These are phyloP conservation scores for Fusarium guadeloupense DNA, from an alignment of 2,329 filamentous ascomycete species.

Conservation along the genomic window DNA sequence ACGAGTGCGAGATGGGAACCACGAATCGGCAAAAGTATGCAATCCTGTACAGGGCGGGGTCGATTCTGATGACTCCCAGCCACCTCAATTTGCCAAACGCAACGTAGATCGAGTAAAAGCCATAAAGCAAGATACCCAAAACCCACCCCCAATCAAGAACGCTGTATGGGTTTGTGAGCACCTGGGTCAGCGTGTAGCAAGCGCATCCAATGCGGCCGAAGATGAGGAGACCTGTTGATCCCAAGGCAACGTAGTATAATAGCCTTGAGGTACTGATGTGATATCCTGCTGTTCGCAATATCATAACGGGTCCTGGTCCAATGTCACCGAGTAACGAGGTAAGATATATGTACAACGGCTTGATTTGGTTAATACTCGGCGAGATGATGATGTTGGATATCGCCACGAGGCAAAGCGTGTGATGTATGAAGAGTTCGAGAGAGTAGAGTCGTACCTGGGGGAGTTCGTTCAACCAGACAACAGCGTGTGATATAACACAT, in stretches of 20 bases:
- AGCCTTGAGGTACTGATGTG: constrained; percentile 21
- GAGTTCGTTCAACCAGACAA: constrained; percentile 39
- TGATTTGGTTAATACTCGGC: constrained; percentile 39
- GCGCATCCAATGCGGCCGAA: constrained; percentile 25
- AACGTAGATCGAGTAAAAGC: constrained; percentile 28
- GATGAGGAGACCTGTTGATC: constrained; percentile 22
- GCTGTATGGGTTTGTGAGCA: constrained; percentile 33
- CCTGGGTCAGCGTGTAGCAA: constrained; percentile 29
- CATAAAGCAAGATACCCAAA: constrained; percentile 35
- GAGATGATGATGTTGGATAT: constrained; percentile 35
- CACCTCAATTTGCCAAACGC: constrained; percentile 31
- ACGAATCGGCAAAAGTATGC: constrained; percentile 8
- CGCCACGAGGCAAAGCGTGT: constrained; percentile 37
- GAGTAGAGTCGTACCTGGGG: constrained; percentile 21
- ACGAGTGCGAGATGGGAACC: constrained; percentile 30
- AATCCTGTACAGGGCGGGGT: constrained; percentile 15
- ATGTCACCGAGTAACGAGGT: constrained; percentile 41
- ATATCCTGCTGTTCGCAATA: constrained; percentile 33
- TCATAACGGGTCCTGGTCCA: constrained; percentile 23
- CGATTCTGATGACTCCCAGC: constrained; percentile 18
- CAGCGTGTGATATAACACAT: constrained; percentile 39
- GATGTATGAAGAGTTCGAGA: constrained; percentile 39
- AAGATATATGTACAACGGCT: constrained; percentile 40
- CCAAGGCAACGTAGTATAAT: constrained; percentile 25
- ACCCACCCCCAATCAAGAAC: constrained; percentile 37